Evolutionary conservation across 1,284 basidiomycete species (phyloP).

Genomic region (Bondarzewia mesenterica): DNA sequence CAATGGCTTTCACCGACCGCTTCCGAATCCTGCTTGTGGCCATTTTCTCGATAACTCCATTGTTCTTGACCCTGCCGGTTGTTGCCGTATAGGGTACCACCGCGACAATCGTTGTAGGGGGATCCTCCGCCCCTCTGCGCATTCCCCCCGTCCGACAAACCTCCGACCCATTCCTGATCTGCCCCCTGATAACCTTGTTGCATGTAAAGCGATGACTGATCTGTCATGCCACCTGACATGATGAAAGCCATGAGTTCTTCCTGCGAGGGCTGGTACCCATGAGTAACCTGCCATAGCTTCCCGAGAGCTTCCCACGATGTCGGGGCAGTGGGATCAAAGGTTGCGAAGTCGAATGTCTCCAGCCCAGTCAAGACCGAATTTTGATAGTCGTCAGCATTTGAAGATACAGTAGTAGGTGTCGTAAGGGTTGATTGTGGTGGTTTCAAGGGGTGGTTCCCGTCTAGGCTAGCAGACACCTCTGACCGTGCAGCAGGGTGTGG

Average conservation of each 20-base stretch:
- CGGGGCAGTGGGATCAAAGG: slow-evolving; percentile 64
- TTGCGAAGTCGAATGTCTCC: slow-evolving; percentile 56
- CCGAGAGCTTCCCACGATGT: slow-evolving; percentile 69
- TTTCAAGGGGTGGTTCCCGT: neutral
- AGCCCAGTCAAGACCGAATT: slow-evolving; percentile 34
- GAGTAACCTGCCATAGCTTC: slow-evolving; percentile 60
- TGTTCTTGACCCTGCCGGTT: slow-evolving; percentile 23
- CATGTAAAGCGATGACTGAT: neutral
- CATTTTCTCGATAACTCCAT: slow-evolving; percentile 25
- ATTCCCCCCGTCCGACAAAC: slow-evolving; percentile 5
- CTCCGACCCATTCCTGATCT: slow-evolving; percentile 8
- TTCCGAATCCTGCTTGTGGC: slow-evolving; percentile 16
- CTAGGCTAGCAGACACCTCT: neutral
- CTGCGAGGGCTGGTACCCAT: slow-evolving; percentile 58
- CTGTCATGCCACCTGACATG: slow-evolving; percentile 26
- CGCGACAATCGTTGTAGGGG: slow-evolving; percentile 18
- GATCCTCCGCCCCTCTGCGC: slow-evolving; percentile 25
- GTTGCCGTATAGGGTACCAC: slow-evolving; percentile 26
- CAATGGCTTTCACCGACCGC: slow-evolving; percentile 52
- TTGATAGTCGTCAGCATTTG: neutral
- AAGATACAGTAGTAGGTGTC: neutral
- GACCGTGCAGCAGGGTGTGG: slow-evolving; percentile 10
- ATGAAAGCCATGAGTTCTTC: slow-evolving; percentile 70
- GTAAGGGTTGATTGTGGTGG: neutral
- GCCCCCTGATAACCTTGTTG: slow-evolving; percentile 8